Base-by-base conservation (phyloP, 352 stramenopile species). In the Globisporangium rhizosaccharum region DNA sequence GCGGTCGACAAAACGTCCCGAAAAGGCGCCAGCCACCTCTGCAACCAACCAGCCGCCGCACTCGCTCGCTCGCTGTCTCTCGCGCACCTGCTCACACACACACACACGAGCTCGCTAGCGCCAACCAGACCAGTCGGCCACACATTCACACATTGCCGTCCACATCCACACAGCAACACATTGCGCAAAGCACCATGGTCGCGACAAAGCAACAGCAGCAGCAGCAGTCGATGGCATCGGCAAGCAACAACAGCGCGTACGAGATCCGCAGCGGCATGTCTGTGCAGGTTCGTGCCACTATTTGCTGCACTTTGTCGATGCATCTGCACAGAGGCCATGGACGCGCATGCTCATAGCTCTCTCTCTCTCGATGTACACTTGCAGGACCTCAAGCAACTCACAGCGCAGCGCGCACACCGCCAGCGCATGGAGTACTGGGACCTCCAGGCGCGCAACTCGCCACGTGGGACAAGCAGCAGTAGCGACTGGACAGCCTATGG, bases 211-310 rank as follows among this genome's bases (percentile, higher is more conserved):
- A 36, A 4, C 30, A 71, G 44, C 62, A 53, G 25, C 67, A 14
- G 33, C 17, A 18, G 18, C 33, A 28, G 23, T 17, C 47, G 20
- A 30, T 20, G 7, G 7, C 46, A 6, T 30, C 47, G 6, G 25
- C 28, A 57, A 71, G 64, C 48, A 61, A 53, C n/a, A 70, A 57
- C 48, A 66, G 71, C 39, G 57, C 51, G 28, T 85, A 75, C 52
- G 78, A 88, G 70, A 88, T 93, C 66, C 81, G 83, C 59, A 91
- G 81, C 54, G 83, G 83, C 62, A 93, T 93, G 83, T 88, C 77
- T 37, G 83, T 93, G 25, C 82, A 90, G 78, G 80, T 89, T 26
- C 17, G 55, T 44, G 36, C 2, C 17, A 10, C 26, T 20, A 28
- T 4, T 51, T 33, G 44, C 8, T 50, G 18, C n/a, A 33, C 26